Evolutionary conservation across 495 filamentous ascomycete species (phyloP).

Genomic region (Hamigera avellanea): DNA sequence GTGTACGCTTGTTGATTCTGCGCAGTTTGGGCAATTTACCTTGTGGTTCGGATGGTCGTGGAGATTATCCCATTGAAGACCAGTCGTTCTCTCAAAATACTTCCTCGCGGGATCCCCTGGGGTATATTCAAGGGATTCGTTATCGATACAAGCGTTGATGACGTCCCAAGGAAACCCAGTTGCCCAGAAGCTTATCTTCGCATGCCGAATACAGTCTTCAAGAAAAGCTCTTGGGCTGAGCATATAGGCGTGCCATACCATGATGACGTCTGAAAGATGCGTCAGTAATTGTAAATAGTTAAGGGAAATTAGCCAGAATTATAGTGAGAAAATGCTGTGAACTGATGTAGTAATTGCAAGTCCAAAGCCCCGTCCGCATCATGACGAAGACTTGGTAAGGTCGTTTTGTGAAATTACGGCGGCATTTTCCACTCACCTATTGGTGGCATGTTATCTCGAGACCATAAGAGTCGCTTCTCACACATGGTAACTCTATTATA

Average conservation of each 20-base stretch:
- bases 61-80: constrained; percentile 46
- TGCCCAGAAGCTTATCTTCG: constrained; percentile 47
- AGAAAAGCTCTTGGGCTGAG: constrained; percentile 69
- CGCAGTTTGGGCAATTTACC: constrained; percentile 49
- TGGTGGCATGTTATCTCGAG: constrained; percentile 15
- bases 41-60: constrained; percentile 36
- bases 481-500: constrained; percentile 8
- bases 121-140: constrained; percentile 47
- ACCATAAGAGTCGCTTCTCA: constrained; percentile 5
- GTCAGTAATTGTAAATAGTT: constrained; percentile 2
- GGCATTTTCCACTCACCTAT: constrained; percentile 13
- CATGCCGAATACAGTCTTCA: constrained; percentile 62
- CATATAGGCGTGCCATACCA: constrained; percentile 87
- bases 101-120: constrained; percentile 31
- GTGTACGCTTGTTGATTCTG: constrained; percentile 26
- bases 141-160: constrained; percentile 55
- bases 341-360: too few relatives aligned
- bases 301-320: not conserved
- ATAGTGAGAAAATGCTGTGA: too few relatives aligned
- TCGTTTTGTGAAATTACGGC: too few relatives aligned
- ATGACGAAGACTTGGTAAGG: too few relatives aligned
- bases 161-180: constrained; percentile 61
- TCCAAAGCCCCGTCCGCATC: too few relatives aligned
- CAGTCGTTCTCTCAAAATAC: constrained; percentile 40
- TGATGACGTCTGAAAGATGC: constrained; percentile 52